Conservation (phyloP, 2,329 filamentous ascomycete genomes). For the Basipetospora sp. region DNA sequence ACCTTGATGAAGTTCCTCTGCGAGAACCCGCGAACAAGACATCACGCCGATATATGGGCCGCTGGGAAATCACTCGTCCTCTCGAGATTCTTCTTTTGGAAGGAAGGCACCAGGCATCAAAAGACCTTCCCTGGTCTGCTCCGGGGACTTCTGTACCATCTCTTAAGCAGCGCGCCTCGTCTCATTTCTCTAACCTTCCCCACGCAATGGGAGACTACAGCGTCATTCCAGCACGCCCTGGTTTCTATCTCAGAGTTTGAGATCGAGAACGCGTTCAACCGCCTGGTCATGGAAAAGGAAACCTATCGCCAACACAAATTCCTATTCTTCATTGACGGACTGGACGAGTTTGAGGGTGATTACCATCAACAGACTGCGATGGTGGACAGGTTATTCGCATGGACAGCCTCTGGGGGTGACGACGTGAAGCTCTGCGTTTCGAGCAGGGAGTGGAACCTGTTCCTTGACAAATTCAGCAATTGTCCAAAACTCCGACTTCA, state of each 20-base stretch:
- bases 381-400: constrained; percentile 1
- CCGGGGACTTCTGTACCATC: constrained; percentile 17
- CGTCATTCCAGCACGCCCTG: not conserved
- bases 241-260: not conserved
- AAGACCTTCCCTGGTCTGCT: constrained; percentile 21
- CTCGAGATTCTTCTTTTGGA: constrained; percentile 23
- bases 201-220: not conserved
- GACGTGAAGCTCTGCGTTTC: constrained; percentile 18
- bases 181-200: constrained; percentile 8
- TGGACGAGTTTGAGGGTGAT: constrained; percentile 13
- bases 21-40: constrained; percentile 9
- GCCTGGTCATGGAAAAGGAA: not conserved
- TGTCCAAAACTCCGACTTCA: constrained; percentile 5
- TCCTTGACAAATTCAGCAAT: constrained; percentile 1
- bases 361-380: constrained; percentile 2
- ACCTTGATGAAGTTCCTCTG: constrained; percentile 25
- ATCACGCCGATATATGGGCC: constrained; percentile 17
- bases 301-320: constrained; percentile 4
- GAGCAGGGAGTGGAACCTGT: constrained; percentile 8
- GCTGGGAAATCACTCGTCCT: constrained; percentile 9
- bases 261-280: not conserved
- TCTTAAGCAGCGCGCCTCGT: constrained; percentile 10
- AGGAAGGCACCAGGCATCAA: constrained; percentile 16
- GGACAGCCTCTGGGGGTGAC: not conserved
- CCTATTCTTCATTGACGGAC: constrained; percentile 14